These are phyloP conservation scores for Holtermanniella nyarrowii DNA, from an alignment of 768 basidiomycete species.

Conservation along the genomic window DNA sequence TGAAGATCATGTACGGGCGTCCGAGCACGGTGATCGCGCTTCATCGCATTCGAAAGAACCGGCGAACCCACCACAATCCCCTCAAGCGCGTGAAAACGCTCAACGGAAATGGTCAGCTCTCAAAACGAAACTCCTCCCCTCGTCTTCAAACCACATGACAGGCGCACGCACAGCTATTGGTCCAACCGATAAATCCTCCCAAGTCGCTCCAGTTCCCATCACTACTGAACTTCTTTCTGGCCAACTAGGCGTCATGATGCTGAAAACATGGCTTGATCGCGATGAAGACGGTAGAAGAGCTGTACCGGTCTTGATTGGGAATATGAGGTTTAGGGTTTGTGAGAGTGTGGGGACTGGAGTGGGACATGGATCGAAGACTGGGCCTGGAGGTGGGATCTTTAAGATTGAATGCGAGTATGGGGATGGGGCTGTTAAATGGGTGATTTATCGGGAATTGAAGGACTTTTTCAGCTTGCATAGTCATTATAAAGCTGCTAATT, in stretches of 20 bases:
- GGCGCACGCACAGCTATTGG: not conserved
- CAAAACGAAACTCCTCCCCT: slow-evolving; percentile 25
- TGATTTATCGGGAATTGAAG: slow-evolving; percentile 60
- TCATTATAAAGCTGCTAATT: slow-evolving; percentile 75
- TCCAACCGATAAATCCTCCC: slow-evolving; percentile 2
- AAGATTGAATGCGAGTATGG: slow-evolving; percentile 72
- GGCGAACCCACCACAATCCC: slow-evolving; percentile 5
- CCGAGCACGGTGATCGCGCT: not conserved
- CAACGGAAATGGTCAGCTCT: slow-evolving; percentile 33
- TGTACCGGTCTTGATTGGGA: slow-evolving; percentile 39
- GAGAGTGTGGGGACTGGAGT: slow-evolving; percentile 36
- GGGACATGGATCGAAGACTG: not conserved
- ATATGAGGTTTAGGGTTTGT: slow-evolving; percentile 38
- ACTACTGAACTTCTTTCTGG: slow-evolving; percentile 40
- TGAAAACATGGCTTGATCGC: slow-evolving; percentile 40
- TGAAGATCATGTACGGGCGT: slow-evolving; percentile 1
- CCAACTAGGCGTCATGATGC: slow-evolving; percentile 39
- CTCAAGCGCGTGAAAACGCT: slow-evolving; percentile 10
- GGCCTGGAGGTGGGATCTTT: slow-evolving; percentile 38
- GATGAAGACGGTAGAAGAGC: slow-evolving; percentile 40
- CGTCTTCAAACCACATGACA: not conserved
- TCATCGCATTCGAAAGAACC: not conserved
- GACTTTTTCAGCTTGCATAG: slow-evolving; percentile 84
- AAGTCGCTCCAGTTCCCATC: slow-evolving; percentile 31
- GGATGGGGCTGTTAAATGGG: slow-evolving; percentile 83